Conservation (phyloP, 1,284 basidiomycete species). For the Apiotrichum domesticum region DNA sequence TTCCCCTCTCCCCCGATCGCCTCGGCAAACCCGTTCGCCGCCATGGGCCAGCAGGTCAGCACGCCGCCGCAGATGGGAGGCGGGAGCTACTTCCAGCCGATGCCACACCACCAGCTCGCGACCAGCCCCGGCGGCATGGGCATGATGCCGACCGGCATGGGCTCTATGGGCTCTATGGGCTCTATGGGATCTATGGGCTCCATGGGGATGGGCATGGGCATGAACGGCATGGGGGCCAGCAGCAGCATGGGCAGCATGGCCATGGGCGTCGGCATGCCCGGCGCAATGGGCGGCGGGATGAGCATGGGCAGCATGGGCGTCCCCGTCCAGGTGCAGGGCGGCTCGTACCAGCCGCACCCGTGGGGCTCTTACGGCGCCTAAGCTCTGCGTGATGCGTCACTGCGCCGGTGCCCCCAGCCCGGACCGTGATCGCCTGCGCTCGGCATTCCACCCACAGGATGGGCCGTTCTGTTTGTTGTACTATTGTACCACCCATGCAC, state of each 20-base stretch:
- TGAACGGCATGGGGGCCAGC: not conserved
- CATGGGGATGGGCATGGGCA: conserved; percentile 1
- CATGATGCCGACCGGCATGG: not conserved
- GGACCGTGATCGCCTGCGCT: too few species aligned
- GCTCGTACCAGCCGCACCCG: not conserved
- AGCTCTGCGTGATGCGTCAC: too few species aligned
- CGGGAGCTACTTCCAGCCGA: not conserved
- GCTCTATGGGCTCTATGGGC: not conserved
- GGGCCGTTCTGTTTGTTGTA: not conserved
- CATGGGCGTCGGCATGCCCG: not conserved
- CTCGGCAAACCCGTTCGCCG: not conserved
- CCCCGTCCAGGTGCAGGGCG: not conserved
- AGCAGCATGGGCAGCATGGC: too few species aligned
- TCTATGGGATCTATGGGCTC: not conserved
- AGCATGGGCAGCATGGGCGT: conserved; percentile 5
- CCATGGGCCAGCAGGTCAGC: not conserved
- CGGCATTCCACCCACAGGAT: too few species aligned
- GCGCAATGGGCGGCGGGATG: not conserved
- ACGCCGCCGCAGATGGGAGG: not conserved
- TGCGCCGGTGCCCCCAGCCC: too few species aligned
- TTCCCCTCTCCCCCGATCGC: not conserved
- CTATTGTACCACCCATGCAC: conserved; percentile 1
- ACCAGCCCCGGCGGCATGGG: too few species aligned
- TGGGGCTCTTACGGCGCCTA: not conserved
- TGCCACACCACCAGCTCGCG: not conserved